Base-by-base conservation (phyloP, 2,329 filamentous ascomycete genomes). In the Pyrenophora tritici-repentis region DNA sequence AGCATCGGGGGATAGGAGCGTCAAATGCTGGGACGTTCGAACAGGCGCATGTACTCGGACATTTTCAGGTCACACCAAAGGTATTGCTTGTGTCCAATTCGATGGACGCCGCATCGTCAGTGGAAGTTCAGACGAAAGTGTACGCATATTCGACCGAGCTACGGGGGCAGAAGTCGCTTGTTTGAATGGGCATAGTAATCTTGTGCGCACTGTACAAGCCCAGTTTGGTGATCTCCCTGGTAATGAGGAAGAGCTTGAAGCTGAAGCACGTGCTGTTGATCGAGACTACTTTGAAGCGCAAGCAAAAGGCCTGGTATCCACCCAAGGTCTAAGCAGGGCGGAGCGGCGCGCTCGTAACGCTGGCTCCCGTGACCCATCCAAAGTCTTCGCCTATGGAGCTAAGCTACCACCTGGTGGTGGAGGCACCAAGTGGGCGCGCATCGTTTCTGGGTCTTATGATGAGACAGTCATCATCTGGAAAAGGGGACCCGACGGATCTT, bases 61-160 rank as follows among this genome's bases (percentile, higher is more conserved):
- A 0, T 86, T 96, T 29, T 81, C 89, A 33, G 94, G 93, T 1
- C 94, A 99, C 66, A 85, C 85, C 57, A 99, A 99, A 72, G 94
- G 94, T 26, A 97, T 99, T 63, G 94, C 94, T 2, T 99, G 94
- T 71, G 92, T 99, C 13, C 93, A 99, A 73, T 97, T 94, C 68
- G 94, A 99, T 70, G 91, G 91, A 20, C 86, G 90, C 42, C 85
- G 94, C 16, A 95, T 99, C 56, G 91, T 99, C 43, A 97, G 91
- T 63, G 94, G 94, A 2, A 97, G 92, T 73, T 97, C 92, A 63
- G 94, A 99, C 72, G 91, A 95, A 69, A 92, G 94, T 34, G 91
- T 99, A 26, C 91, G 94, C 61, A 94, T 99, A 16, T 99, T 96
- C 71, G 94, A 97, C 70, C 87, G 89, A 37, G 83, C 84, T 38